These are phyloP conservation scores for Pseudotulostoma volvatum DNA, from an alignment of 495 filamentous ascomycete genomes.

Conservation along the genomic window DNA sequence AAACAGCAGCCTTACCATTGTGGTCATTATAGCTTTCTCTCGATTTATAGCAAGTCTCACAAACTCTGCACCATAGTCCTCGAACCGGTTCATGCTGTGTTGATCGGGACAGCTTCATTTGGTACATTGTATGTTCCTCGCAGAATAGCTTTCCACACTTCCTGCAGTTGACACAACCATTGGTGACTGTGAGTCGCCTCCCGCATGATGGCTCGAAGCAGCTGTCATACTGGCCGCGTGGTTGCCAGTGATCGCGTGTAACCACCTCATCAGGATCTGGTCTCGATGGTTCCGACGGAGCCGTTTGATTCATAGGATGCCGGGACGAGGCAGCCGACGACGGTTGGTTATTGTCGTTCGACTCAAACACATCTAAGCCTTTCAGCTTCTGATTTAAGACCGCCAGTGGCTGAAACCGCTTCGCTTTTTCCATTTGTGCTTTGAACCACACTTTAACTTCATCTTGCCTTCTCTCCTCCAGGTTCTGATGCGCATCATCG, in stretches of 20 bases:
- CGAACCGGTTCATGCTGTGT: conserved; percentile 84
- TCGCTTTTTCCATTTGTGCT: conserved; percentile 88
- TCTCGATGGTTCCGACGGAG: conserved; percentile 22
- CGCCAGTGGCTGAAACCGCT: conserved; percentile 84
- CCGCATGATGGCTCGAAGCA: conserved; percentile 83
- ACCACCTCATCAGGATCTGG: conserved; percentile 79
- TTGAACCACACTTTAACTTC: conserved; percentile 98
- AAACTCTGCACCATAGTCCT: conserved; percentile 86
- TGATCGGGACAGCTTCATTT: conserved; percentile 89
- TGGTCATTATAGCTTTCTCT: conserved; percentile 91
- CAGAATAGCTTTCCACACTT: conserved; percentile 89
- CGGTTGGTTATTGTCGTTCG: conserved; percentile 50
- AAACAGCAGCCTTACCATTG: conserved; percentile 29
- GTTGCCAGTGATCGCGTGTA: conserved; percentile 78
- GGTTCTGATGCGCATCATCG: conserved; percentile 81
- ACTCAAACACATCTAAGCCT: conserved; percentile 93
- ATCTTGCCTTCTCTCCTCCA: conserved; percentile 87
- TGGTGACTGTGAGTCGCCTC: conserved; percentile 56
- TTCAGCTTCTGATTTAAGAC: conserved; percentile 90
- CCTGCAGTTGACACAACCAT: conserved; percentile 78
- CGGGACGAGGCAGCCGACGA: conserved; percentile 16
- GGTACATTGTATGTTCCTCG: conserved; percentile 98
- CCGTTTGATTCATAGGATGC: conserved; percentile 15
- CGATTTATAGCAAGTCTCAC: conserved; percentile 95
- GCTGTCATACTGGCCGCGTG: conserved; percentile 47